Base-by-base conservation (phyloP, 192 early-diverging fungal genomes). In the Podila horticola region DNA sequence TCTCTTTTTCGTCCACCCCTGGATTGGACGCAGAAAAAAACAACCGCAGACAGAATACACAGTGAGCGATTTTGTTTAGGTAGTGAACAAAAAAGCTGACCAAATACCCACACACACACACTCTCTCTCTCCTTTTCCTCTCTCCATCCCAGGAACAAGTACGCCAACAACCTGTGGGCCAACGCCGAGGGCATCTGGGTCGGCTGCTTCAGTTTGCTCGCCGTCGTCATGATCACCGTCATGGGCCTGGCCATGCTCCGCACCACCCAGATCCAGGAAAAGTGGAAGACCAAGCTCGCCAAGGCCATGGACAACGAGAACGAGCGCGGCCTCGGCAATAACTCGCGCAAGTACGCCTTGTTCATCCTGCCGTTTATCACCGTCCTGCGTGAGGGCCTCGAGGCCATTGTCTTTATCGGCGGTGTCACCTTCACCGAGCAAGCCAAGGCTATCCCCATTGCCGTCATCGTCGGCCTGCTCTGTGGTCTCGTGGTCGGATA, bases 201-300 rank as follows among this genome's bases (percentile, higher is more conserved):
- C 22, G 75, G 75, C 26, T 72, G 70, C 28, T 95, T 98, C 72
- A 87, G 85, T 8, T 83, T 96, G 19, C 85, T 98, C n/a, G 95
- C 96, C 31, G 74, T 84, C 0, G 34, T 94, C 49, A 82, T 97
- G 82, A 92, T 97, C 64, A 92, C 93, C 0, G 72, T 86, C n/a
- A 96, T 97, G 93, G 92, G 92, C 19, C 67, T 98, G 15, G 91
- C 92, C 31, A 94, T 98, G 88, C 76, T 97, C n/a, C 75, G 87
- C 22, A 89, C 93, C 12, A 86, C 91, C 17, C 79, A 89, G 22
- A 87, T 94, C 79, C 90, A 92, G 72, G 89, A 88, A 38, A 96
- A 97, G 71, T 95, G 94, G 94, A 86, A 90, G 41, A 59, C 34
- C 26, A 93, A 92, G 76, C 81, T 94, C 11, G 65, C 79, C 20